Base-by-base conservation (phyloP, 495 filamentous ascomycete genomes). In the Xylona heveae region DNA sequence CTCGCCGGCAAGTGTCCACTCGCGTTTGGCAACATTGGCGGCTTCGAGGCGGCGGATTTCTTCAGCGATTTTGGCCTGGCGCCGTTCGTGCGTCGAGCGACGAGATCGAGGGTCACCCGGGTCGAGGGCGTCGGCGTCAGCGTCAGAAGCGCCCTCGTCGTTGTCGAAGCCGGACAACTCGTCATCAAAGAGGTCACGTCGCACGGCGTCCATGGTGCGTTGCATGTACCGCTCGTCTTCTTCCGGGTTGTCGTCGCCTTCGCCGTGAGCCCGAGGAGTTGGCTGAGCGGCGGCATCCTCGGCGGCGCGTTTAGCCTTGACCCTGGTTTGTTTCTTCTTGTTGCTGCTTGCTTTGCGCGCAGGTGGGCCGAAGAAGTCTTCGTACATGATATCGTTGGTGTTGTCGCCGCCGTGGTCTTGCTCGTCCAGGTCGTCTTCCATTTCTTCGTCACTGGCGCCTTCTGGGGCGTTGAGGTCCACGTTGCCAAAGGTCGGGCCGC, bases 1-100 rank as follows among this genome's bases (percentile, higher is more conserved):
- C 62, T 97, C 88, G 44, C 88, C 88, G 7, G 77, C 61, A 22
- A 95, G 58, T 30, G 75, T 78, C 88, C 88, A 97, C 39, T 83
- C 68, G 28, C 80, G 74, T 50, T 93, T 92, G 2, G 80, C 78
- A 5, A 97, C 76, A 32, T 79, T 82, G 15, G 77, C 81, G 5
- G 77, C 68, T 58, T 97, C 88, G 21, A 97, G 66, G 21, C 71
- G 68, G 24, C 83, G 78, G 36, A 97, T 97, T 47, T 97, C 78
- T 46, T 83, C 78, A 1, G 71, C 73, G 27, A 95, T 56, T 28
- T 75, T 74, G 30, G 79, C 80, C 53, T 83, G 78, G 36, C 78
- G 66, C 42, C 81, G 77, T 51, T 95, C 81, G 44, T 93, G 78
- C 8, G 73, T 68, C 17, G 84, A 93, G 22, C 64, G 65, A 21